These are phyloP conservation scores for Globisporangium paroecandrum DNA, from an alignment of 352 stramenopile species.

Conservation along the genomic window DNA sequence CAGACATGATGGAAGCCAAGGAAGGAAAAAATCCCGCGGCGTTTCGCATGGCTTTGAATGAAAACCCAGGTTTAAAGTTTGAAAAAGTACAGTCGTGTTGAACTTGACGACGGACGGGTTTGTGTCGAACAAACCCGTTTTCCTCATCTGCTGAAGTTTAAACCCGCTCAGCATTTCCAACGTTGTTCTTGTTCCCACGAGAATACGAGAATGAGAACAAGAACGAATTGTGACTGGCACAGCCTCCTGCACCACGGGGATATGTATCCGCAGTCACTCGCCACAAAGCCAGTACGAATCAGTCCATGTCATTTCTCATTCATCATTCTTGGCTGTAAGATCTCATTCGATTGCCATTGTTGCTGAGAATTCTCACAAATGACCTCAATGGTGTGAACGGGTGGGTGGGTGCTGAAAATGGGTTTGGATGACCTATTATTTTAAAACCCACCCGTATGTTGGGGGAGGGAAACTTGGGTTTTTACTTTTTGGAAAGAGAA, in stretches of 20 bases:
- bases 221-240: too few relatives aligned
- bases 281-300: too few relatives aligned
- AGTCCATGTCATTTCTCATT: too few relatives aligned
- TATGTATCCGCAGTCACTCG: too few relatives aligned
- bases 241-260: too few relatives aligned
- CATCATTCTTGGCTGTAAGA: too few relatives aligned
- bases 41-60: constrained; percentile 2
- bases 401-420: neutral
- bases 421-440: neutral
- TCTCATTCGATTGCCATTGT: too few relatives aligned
- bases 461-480: neutral
- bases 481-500: neutral
- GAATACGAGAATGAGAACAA: too few relatives aligned
- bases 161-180: neutral
- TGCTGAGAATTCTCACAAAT: too few relatives aligned
- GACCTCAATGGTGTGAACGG: too few relatives aligned
- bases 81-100: neutral
- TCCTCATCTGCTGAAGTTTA: neutral
- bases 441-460: neutral
- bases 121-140: neutral
- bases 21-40: neutral
- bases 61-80: neutral
- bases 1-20: neutral
- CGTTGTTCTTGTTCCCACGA: neutral
- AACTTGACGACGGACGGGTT: neutral